phyloP scores from a whole-genome alignment of 306 rosid species.

The Castanea crenata region DNA sequence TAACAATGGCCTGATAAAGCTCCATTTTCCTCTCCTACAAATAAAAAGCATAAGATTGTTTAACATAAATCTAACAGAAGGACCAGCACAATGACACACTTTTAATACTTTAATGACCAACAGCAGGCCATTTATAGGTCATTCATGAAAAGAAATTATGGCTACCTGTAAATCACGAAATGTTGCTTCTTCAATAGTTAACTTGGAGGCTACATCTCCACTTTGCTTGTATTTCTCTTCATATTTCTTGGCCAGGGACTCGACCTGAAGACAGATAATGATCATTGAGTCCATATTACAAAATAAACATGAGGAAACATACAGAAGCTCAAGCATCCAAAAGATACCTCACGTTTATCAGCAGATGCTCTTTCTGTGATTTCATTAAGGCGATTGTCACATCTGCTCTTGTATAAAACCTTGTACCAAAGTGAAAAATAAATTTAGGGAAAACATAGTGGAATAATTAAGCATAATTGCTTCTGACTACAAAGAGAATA shows the following conservation, averaged over 20 bases:
- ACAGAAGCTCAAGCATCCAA: slow-evolving; percentile 33
- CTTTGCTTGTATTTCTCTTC: slow-evolving; percentile 87
- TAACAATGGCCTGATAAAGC: slow-evolving; percentile 75
- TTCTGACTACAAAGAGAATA: not conserved
- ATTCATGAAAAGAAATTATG: not conserved
- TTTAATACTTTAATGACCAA: slow-evolving; percentile 17
- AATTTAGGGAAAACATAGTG: slow-evolving; percentile 7
- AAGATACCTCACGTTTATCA: slow-evolving; percentile 79
- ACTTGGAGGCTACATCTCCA: slow-evolving; percentile 92
- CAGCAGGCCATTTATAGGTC: slow-evolving; percentile 9
- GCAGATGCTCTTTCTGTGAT: slow-evolving; percentile 70
- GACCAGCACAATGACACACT: slow-evolving; percentile 1
- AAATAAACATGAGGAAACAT: slow-evolving; percentile 13
- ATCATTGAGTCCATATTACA: slow-evolving; percentile 21
- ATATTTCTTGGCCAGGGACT: slow-evolving; percentile 75
- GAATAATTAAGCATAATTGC: not conserved
- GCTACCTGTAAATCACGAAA: slow-evolving; percentile 91
- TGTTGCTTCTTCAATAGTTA: slow-evolving; percentile 87
- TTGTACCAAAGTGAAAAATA: slow-evolving; percentile 31
- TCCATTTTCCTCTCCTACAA: slow-evolving; percentile 91
- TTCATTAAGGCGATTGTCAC: slow-evolving; percentile 95
- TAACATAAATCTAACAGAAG: slow-evolving; percentile 12
- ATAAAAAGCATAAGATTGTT: slow-evolving; percentile 17
- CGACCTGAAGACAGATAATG: slow-evolving; percentile 53
- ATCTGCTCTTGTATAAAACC: slow-evolving; percentile 98